phyloP scores from a whole-genome alignment of 805 yeast genomes.

The Hanseniaspora mollemarum region DNA sequence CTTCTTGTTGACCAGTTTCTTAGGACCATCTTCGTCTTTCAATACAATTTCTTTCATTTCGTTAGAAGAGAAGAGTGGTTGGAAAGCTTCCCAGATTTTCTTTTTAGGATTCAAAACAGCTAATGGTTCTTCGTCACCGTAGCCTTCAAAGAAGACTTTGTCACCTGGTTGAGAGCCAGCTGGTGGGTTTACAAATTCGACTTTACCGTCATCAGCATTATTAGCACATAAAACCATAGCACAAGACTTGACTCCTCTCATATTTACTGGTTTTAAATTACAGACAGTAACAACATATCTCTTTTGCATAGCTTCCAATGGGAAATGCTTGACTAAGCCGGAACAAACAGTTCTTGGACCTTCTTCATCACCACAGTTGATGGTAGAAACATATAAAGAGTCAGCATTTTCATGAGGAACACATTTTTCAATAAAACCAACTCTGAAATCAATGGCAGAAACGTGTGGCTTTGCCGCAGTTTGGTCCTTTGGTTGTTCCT shows the following conservation, averaged over 20 bases:
- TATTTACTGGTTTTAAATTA: conserved; percentile 91
- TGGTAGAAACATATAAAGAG: conserved; percentile 88
- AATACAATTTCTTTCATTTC: conserved; percentile 67
- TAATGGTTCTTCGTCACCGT: conserved; percentile 71
- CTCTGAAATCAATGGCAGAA: conserved; percentile 79
- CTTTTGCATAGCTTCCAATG: conserved; percentile 91
- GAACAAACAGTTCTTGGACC: conserved; percentile 98
- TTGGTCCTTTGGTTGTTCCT: conserved; percentile 34
- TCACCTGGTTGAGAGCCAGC: conserved; percentile 89
- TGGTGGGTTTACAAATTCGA: conserved; percentile 94
- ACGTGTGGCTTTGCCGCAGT: conserved; percentile 60
- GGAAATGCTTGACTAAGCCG: conserved; percentile 80
- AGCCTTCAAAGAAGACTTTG: conserved; percentile 88
- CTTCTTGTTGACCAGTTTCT: conserved; percentile 61
- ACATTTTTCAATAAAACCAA: conserved; percentile 94
- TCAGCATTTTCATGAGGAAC: conserved; percentile 97
- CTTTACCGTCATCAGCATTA: conserved; percentile 40
- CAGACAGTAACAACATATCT: conserved; percentile 85
- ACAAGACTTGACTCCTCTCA: conserved; percentile 92
- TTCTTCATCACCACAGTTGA: conserved; percentile 89
- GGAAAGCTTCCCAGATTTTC: conserved; percentile 92
- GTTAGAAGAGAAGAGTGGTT: conserved; percentile 79
- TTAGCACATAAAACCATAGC: conserved; percentile 98
- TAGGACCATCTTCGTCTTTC: conserved; percentile 50
- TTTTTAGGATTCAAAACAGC: conserved; percentile 92